Evolutionary conservation across 2,329 filamentous ascomycete species (phyloP), one percentile per base, ranked within the genome.

Genomic region (Huntiella savannae): DNA sequence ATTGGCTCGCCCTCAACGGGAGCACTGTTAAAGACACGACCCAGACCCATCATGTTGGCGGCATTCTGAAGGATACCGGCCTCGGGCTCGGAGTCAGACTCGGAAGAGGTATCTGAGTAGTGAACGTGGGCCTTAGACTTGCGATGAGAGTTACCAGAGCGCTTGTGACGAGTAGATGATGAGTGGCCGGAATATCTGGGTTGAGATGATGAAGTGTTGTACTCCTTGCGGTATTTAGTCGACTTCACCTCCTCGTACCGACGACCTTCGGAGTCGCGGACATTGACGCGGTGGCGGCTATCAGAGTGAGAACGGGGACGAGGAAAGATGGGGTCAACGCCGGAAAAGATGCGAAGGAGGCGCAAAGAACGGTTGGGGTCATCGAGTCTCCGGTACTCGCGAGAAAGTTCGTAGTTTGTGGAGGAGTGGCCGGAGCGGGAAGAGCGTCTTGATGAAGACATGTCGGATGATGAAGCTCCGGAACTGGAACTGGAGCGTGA

Each of bases 41-140:
- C 22, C 22, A 28, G 22, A 28, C 22, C 22, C 22, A 28, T 28
- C 22, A 28, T 28, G 7, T 45, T 33, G 43, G 43, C 36, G 16
- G 95, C 64, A 63, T 62, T 51, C 19, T 15, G 19, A 11, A 39
- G 17, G 15, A 39, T 33, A 28, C 35, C 34, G 36, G 35, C 28
- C 33, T 45, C 43, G 2, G 43, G n/a, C 43, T 45, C 43, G 15
- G 43, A 45, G 10, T 45, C 43, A 33, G 43, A 45, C 32, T 45
- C 43, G 5, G 10, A 16, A 32, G 43, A 45, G 16, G 7, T 28
- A 28, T 32, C 28, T 8, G 11, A 11, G 15, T 40, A 40, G 16
- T 40, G 37, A 15, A 40, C 37, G 22, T 28, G 22, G 7, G 22
- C 22, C 12, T 36, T 15, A 2, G 40, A 32, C 40, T 33, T 15